Conservation (phyloP, 352 stramenopile genomes). For the Phytophthora palmivora region DNA sequence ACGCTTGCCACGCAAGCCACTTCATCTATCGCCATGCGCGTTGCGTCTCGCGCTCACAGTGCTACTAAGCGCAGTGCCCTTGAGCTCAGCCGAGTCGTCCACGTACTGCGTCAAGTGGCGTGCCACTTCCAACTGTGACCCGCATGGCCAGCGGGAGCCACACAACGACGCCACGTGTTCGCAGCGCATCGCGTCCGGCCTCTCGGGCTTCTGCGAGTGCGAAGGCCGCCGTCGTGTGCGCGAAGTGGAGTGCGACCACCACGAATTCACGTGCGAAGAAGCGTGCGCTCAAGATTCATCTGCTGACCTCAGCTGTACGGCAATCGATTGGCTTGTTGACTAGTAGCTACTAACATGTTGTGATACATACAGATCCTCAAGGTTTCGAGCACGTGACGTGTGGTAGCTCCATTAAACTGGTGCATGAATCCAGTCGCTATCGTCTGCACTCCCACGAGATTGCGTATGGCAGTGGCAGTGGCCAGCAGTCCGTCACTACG, state of each 20-base stretch:
- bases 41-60: conserved; percentile 12
- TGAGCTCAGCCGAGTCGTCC: conserved; percentile 6
- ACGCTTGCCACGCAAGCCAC: conserved; percentile 36
- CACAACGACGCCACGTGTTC: conserved; percentile 69
- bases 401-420: conserved; percentile 85
- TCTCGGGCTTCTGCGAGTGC: conserved; percentile 84
- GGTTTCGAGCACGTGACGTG: conserved; percentile 87
- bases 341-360: conserved; percentile 9
- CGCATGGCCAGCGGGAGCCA: conserved; percentile 69
- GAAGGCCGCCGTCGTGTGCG: conserved; percentile 78
- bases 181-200: conserved; percentile 48
- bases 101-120: conserved; percentile 76
- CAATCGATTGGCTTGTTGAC: background rate
- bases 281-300: conserved; percentile 76
- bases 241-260: conserved; percentile 80
- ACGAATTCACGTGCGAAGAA: conserved; percentile 79
- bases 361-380: conserved; percentile 52
- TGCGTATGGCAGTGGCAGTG: conserved; percentile 76
- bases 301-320: conserved; percentile 76
- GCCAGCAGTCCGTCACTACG: conserved; percentile 83
- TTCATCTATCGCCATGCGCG: conserved; percentile 23
- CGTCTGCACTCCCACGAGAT: conserved; percentile 89
- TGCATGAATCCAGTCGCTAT: conserved; percentile 76
- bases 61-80: conserved; percentile 7
- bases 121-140: conserved; percentile 72